Evolutionary conservation across 306 rosid genomes (phyloP).

Genomic region (Cucumis cinereus): DNA sequence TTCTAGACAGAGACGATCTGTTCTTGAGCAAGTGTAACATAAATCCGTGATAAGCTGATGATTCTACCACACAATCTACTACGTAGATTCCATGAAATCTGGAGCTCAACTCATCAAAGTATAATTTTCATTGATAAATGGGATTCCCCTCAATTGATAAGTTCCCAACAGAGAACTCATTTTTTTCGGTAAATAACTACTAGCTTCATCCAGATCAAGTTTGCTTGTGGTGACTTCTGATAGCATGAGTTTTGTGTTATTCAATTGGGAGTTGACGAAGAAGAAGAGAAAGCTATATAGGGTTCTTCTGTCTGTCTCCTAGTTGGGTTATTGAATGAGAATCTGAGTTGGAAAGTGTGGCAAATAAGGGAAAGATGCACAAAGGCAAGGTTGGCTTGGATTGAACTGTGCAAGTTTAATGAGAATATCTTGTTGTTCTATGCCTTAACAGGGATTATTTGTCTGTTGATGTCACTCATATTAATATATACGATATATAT

Average conservation of each 20-base stretch:
- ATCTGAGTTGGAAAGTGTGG: slow-evolving; percentile 8
- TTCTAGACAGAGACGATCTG: slow-evolving; percentile 57
- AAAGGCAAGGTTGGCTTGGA: background rate
- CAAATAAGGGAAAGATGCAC: background rate
- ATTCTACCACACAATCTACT: slow-evolving; percentile 16
- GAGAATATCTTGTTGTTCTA: background rate
- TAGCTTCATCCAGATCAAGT: slow-evolving; percentile 1
- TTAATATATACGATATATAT: background rate
- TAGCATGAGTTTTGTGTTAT: background rate
- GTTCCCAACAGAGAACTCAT: background rate
- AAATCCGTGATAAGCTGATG: slow-evolving; percentile 42
- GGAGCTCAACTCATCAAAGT: slow-evolving; percentile 25
- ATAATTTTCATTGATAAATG: background rate
- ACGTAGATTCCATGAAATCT: slow-evolving; percentile 22
- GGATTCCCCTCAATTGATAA: slow-evolving; percentile 1
- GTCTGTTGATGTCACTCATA: background rate
- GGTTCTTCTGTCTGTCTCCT: background rate
- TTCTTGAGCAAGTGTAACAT: slow-evolving; percentile 94
- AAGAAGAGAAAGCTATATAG: background rate
- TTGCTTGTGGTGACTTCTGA: slow-evolving; percentile 8
- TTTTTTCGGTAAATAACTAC: slow-evolving; percentile 5
- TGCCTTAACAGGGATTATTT: slow-evolving; percentile 1
- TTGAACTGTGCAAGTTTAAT: background rate
- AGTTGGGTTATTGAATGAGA: slow-evolving; percentile 5
- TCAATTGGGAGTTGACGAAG: slow-evolving; percentile 1